These are phyloP conservation scores for Aaosphaeria arxii DNA, from an alignment of 2,329 filamentous ascomycete genomes.

Conservation along the genomic window DNA sequence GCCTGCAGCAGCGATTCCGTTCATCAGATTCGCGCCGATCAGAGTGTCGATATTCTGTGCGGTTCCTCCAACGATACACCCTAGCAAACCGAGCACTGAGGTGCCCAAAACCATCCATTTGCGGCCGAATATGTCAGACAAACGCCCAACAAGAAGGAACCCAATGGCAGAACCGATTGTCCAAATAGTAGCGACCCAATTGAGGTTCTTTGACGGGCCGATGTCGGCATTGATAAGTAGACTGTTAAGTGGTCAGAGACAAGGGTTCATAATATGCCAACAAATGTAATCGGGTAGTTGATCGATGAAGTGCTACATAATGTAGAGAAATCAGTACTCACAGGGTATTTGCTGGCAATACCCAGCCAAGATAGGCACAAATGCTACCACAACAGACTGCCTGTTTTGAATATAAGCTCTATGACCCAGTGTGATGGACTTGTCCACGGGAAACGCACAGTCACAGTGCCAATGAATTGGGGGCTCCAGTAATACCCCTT, in stretches of 20 bases:
- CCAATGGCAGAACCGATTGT: slow-evolving; percentile 19
- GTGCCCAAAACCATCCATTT: slow-evolving; percentile 22
- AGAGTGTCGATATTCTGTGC: slow-evolving; percentile 28
- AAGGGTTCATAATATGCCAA: no score
- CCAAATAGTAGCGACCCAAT: slow-evolving; percentile 28
- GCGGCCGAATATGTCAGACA: slow-evolving; percentile 18
- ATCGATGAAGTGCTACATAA: slow-evolving; percentile 1
- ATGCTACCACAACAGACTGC: slow-evolving; percentile 21
- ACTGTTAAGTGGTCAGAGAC: slow-evolving; percentile 1
- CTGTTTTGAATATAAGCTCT: slow-evolving; percentile 2
- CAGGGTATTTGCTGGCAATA: slow-evolving; percentile 27
- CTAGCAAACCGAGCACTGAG: slow-evolving; percentile 15
- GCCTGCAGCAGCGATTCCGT: slow-evolving; percentile 24
- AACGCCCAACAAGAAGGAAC: slow-evolving; percentile 20
- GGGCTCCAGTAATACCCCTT: slow-evolving; percentile 40
- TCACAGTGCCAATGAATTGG: slow-evolving; percentile 43
- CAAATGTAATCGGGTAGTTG: neutral
- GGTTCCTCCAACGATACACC: slow-evolving; percentile 25
- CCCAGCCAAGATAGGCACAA: slow-evolving; percentile 28
- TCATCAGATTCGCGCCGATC: slow-evolving; percentile 25
- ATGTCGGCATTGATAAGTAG: slow-evolving; percentile 23
- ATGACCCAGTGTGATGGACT: neutral
- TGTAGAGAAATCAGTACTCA: slow-evolving; percentile 3
- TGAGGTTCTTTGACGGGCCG: slow-evolving; percentile 21
- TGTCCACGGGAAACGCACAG: slow-evolving; percentile 8